Percentiles rank a stretch among this genome's conserved stretches.
phyloP scores from a whole-genome alignment of 257 asterid species.

The Solanum phureja region DNA sequence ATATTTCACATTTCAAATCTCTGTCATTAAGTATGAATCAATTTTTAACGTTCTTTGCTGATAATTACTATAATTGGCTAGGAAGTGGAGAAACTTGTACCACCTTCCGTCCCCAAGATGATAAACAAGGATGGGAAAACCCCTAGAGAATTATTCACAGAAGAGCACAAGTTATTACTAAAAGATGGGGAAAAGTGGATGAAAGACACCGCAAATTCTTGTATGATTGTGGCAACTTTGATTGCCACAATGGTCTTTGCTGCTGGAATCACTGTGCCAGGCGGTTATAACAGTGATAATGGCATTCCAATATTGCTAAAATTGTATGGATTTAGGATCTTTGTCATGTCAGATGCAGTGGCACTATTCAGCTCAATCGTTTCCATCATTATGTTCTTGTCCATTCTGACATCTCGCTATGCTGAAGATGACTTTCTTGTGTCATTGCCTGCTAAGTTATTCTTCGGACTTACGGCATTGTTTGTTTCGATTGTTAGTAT shows the following conservation, averaged over 20 bases:
- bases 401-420: neutral
- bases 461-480: no score
- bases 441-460: no score
- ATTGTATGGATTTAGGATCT: no score
- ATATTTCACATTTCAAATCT: no score
- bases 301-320: no score
- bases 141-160: slow-evolving; percentile 8
- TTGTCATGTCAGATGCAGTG: slow-evolving; percentile 5
- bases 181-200: no score
- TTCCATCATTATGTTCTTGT: slow-evolving; percentile 9
- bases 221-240: no score
- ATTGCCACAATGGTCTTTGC: no score
- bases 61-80: neutral
- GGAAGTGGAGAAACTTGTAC: slow-evolving; percentile 7
- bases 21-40: neutral
- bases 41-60: neutral
- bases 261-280: no score
- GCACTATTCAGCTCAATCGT: neutral
- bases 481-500: no score
- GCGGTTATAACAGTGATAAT: no score
- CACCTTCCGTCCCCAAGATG: neutral
- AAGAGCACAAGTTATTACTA: slow-evolving; percentile 8
- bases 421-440: slow-evolving; percentile 1
- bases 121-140: slow-evolving; percentile 1
- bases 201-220: no score